Conservation (phyloP, 139 green algal genomes). For the Tetradesmus lagerheimii region DNA sequence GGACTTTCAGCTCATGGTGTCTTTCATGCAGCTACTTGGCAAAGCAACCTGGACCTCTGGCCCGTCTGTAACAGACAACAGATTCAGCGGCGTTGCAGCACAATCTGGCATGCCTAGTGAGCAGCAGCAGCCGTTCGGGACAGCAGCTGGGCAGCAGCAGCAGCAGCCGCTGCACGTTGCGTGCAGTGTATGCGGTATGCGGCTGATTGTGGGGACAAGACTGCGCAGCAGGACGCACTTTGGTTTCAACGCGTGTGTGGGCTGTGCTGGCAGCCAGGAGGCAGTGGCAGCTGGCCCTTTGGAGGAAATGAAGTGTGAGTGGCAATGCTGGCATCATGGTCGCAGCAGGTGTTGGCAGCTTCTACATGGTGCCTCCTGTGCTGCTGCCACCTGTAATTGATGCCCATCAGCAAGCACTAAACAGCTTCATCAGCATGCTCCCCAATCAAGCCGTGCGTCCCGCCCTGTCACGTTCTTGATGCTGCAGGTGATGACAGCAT, state of each 20-base stretch:
- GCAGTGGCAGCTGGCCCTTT: not conserved
- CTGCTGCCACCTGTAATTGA: no score
- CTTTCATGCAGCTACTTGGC: conserved; percentile 26
- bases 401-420: no score
- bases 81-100: not conserved
- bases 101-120: not conserved
- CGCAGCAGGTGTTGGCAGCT: not conserved
- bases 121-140: not conserved
- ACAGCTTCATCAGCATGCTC: no score
- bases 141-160: not conserved
- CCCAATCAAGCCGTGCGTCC: no score
- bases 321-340: not conserved
- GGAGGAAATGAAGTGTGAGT: conserved; percentile 29
- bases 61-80: conserved; percentile 3
- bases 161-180: conserved; percentile 29
- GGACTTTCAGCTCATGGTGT: not conserved
- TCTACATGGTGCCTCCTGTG: not conserved
- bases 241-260: not conserved
- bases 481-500: no score
- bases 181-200: not conserved
- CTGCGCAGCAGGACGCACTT: not conserved
- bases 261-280: not conserved
- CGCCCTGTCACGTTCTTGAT: no score
- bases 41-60: not conserved
- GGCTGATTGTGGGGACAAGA: conserved; percentile 11